Evolutionary conservation across 2,329 filamentous ascomycete species (phyloP), one percentile per base, ranked within the genome.

Genomic region (Phaeosphaeria sp.): DNA sequence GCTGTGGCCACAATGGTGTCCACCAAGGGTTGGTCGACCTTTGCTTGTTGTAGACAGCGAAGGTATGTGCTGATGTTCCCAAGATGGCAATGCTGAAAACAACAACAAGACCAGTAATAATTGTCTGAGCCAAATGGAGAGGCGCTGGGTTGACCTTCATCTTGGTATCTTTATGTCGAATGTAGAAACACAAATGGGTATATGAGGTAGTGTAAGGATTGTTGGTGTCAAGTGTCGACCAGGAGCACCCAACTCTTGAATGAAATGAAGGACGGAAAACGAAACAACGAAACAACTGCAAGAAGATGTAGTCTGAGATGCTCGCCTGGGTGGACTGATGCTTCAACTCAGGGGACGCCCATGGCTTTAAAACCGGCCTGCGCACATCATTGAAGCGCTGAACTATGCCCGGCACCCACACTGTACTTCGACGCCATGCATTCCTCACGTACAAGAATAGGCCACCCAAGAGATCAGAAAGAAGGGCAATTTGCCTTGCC

Each of bases 1-100:
- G 81, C 10, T 77, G 73, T 0, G 77, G 77, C 81, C 81, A 83
- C 43, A 83, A 62, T 1, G 80, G 80, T 3, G 82, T 69, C 74
- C 80, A 82, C 79, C 80, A 83, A 22, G 77, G 77, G 61, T 82
- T 82, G 23, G 73, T 73, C 7, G 67, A 64, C 42, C 77, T 76
- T 60, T 82, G 72, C 30, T 71, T 71, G 60, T 78, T 77, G 74
- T 78, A 83, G 60, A 79, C 65, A 62, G 74, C 66, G 39, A 83
- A 75, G 2, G 79, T 75, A 43, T 81, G 76, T 52, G 73, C 78
- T 13, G 80, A 76, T 33, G 76, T 79, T 50, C 77, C 80, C 30
- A 82, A 68, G 39, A 81, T 77, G 30, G 77, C 73, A 41, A 79
- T 59, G 58, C 77, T 76, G 53, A 83, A 69, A 30, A 67, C 66